Evolutionary conservation across 441 rosid species (phyloP).

Genomic region (Populus hybrid): DNA sequence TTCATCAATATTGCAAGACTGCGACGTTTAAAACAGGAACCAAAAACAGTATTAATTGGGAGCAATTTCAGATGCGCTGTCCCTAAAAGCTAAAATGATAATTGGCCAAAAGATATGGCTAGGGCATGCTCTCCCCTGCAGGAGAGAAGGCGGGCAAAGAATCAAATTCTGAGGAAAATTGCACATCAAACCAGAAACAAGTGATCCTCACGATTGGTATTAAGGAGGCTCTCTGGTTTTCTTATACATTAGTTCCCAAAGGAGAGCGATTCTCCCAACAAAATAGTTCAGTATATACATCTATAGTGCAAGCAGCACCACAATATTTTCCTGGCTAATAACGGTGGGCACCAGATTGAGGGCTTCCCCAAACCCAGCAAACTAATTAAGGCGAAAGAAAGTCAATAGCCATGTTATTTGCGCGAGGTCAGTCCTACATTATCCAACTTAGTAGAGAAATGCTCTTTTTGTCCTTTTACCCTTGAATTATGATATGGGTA

Average conservation of each 20-base stretch:
- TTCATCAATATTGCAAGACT: conserved; percentile 84
- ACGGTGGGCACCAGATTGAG: neutral
- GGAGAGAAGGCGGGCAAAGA: neutral
- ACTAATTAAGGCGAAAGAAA: neutral
- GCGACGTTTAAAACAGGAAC: conserved; percentile 7
- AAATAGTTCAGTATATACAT: neutral
- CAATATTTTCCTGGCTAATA: neutral
- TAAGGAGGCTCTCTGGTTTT: neutral
- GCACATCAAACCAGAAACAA: neutral
- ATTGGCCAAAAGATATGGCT: neutral
- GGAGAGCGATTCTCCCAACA: neutral
- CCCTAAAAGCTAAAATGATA: neutral
- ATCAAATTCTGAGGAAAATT: neutral
- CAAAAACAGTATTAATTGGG: conserved; percentile 6
- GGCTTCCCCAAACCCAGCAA: neutral
- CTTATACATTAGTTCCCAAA: neutral
- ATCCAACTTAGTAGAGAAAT: neutral
- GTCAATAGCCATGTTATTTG: neutral
- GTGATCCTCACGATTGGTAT: neutral
- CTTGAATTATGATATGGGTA: neutral
- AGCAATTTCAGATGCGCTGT: neutral
- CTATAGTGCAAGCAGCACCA: neutral
- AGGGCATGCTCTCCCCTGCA: neutral
- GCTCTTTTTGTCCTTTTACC: neutral
- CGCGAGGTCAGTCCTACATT: neutral